Evolutionary conservation across 2,329 filamentous ascomycete species (phyloP).

Genomic region (Zymoseptoria brevis): DNA sequence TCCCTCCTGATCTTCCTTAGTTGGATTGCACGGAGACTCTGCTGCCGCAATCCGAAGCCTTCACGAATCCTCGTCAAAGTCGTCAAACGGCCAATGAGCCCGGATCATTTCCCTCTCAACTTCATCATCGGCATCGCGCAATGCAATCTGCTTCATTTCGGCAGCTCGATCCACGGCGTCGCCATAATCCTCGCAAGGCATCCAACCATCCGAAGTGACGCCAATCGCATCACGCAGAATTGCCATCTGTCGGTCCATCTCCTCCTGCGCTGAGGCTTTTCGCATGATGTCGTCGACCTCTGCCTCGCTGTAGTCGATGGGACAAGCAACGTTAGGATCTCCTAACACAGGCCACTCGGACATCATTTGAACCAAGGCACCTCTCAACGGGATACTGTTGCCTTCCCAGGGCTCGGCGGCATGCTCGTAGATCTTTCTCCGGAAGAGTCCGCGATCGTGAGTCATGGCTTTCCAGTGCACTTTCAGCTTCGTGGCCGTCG

Average conservation of each 20-base stretch:
- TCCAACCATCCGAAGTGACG: constrained; percentile 20
- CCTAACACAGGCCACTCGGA: constrained; percentile 5
- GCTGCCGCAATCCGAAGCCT: not conserved
- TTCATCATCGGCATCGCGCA: constrained; percentile 13
- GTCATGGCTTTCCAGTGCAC: constrained; percentile 17
- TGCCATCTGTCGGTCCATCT: constrained; percentile 22
- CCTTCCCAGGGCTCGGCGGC: constrained; percentile 22
- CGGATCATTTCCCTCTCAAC: constrained; percentile 11
- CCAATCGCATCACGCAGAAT: constrained; percentile 15
- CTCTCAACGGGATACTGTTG: constrained; percentile 20
- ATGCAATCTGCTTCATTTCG: constrained; percentile 20
- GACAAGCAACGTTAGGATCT: constrained; percentile 5
- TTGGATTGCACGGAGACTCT: too few relatives aligned
- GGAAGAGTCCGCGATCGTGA: constrained; percentile 10
- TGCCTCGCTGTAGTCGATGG: constrained; percentile 10
- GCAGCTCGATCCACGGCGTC: constrained; percentile 10
- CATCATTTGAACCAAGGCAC: constrained; percentile 13
- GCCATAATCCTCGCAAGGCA: constrained; percentile 17
- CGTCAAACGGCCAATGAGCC: constrained; percentile 21
- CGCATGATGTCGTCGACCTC: constrained; percentile 18
- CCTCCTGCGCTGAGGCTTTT: constrained; percentile 15
- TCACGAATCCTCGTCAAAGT: constrained; percentile 24
- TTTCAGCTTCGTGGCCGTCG: constrained; percentile 10
- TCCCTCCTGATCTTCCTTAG: too few relatives aligned
- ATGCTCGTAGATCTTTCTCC: constrained; percentile 14